Base-by-base conservation (phyloP, 2,329 filamentous ascomycete species). In the Fusarium citri region DNA sequence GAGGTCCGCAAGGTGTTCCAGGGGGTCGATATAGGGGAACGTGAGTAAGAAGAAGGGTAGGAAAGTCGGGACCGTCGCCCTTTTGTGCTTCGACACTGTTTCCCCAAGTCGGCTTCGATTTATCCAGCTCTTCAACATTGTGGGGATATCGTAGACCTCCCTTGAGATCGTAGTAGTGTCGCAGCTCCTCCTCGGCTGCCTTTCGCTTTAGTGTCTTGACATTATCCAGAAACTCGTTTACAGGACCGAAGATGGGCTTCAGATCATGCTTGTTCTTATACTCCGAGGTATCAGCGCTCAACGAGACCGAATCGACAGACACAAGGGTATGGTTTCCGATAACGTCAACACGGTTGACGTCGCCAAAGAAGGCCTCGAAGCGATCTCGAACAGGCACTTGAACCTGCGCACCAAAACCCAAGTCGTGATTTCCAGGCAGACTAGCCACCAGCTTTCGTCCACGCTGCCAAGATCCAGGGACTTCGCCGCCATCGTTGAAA, bases 241-340 rank as follows among this genome's bases (percentile, higher is more conserved):
- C 88, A 0, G 94, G 93, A 25, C 86, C 86, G 84, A 93, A 97
- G 20, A 98, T 91, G 40, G 86, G 83, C 42, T 81, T 80, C 20
- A 89, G 77, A 41, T 89, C 86, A 54, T 86, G 80, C 8, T 80
- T 78, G 53, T 84, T 80, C 40, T 84, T 85, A 77, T 86, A 83
- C 49, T 83, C 78, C 4, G 87, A 88, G 3, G 83, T 83, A 46
- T 78, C 86, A 5, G 96, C 95, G 76, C 94, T 97, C 74, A 98
- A 80, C 0, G 94, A 98, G 7, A 97, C 91, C 0, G 91, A 89
- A 77, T 99, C 96, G 10, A 99, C 87, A 1, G 94, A 97, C 22
- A 99, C 93, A 77, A 99, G 94, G 0, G 94, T 97, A 78, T 99
- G 96, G 76, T 99, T 99, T 15, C 93, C 96, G 55, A 98, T 86